Evolutionary conservation across 129 eudicot genomes (phyloP).

Genomic region (Arctium minus): DNA sequence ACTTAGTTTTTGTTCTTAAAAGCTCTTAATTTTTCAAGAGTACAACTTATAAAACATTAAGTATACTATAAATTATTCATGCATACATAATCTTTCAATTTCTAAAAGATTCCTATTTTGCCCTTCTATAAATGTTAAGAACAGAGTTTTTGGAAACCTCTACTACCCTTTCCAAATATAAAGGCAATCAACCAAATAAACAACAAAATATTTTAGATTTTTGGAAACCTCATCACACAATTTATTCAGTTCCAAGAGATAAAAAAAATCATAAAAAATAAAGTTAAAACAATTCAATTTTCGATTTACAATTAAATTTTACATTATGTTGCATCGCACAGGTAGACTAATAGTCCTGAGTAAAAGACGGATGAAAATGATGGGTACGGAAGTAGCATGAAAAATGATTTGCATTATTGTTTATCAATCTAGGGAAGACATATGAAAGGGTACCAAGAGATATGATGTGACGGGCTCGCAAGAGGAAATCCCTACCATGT

Average conservation of each 20-base stretch:
- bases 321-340: no score
- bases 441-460: no score
- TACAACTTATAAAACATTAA: background rate
- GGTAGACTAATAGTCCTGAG: background rate
- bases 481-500: no score
- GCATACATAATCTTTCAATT: background rate
- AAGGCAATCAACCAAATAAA: background rate
- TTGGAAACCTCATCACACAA: background rate
- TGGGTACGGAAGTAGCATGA: background rate
- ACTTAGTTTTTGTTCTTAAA: background rate
- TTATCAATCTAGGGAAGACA: background rate
- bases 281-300: no score
- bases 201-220: background rate
- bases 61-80: background rate
- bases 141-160: background rate
- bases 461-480: no score
- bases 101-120: background rate
- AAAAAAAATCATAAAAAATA: no score
- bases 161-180: background rate
- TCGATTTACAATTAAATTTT: no score
- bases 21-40: background rate
- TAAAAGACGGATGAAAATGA: background rate
- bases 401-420: slow-evolving; percentile 4
- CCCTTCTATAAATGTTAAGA: background rate
- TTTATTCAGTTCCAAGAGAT: no score